Evolutionary conservation across 495 filamentous ascomycete species (phyloP), one percentile per base, ranked within the genome.

Genomic region (Xylaria palmicola): DNA sequence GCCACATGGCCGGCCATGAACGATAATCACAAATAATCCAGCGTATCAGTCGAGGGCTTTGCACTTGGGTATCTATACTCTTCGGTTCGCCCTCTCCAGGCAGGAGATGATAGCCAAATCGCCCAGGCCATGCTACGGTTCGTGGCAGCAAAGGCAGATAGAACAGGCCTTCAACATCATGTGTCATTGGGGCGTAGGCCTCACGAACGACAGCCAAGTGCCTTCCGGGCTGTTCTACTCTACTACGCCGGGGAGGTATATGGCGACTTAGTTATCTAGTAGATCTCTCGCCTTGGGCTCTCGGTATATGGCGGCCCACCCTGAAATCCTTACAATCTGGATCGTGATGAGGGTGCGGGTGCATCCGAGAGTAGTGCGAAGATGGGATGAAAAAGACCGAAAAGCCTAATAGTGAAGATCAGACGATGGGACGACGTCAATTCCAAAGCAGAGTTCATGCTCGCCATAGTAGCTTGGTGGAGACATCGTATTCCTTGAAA

Each of bases 401-500:
- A 49, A 40, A 41, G 56, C 56, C 44, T 50, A 49, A 59, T 59
- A 50, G 56, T 54, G 45, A 50, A 59, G 45, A 50, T 59, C 34
- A 40, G 34, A 59, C 32, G 45, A 50, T 34, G 30, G 30, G 30
- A 17, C 27, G 55, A 15, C 32, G 20, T 27, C 29, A 4, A 37
- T 10, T 20, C 1, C 20, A 26, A 48, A 43, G 19, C 15, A 49
- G 17, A 47, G n/a, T 57, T 47, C 54, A 47, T 57, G 54, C 40
- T 22, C 1, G 9, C 19, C 19, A 12, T 26, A 44, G 26, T n/a
- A 47, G 17, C 40, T 57, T 10, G 54, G 40, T n/a, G 41, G 22
- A 39, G 51, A 27, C 10, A 17, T 17, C 24, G 13, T 41, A 8
- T 8, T 29, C 30, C 17, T 19, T 24, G 22, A 44, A 56, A 56